Conservation (phyloP, 2,329 filamentous ascomycete genomes). For the Ceratocystis papillata region DNA sequence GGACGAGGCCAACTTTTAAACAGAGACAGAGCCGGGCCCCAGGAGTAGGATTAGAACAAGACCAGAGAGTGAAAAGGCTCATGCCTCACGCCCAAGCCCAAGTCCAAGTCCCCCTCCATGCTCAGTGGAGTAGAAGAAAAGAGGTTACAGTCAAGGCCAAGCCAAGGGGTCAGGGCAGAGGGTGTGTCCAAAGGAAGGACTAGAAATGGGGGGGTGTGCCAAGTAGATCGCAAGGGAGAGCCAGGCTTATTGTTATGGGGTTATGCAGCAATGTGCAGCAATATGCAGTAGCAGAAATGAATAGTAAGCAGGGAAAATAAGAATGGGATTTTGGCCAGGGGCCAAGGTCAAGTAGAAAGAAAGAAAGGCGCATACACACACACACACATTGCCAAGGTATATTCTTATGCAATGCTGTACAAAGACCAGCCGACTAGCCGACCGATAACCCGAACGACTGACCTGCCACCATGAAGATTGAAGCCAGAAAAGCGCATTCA, state of each 20-base stretch:
- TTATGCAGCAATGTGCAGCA: no score
- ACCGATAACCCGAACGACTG: no score
- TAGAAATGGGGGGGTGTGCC: neutral
- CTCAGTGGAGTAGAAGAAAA: conserved; percentile 7
- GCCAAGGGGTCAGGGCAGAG: neutral
- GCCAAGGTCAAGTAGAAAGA: neutral
- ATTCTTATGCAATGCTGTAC: neutral
- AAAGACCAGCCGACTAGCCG: no score
- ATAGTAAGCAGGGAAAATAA: conserved; percentile 6
- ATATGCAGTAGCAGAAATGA: neutral
- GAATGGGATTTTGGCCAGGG: neutral
- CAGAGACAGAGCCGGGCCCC: conserved; percentile 1
- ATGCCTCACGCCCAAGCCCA: neutral
- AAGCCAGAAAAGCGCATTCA: no score
- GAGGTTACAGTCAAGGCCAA: neutral
- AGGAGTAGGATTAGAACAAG: neutral
- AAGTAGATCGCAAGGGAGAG: no score
- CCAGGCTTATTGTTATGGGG: no score
- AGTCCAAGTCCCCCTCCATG: neutral
- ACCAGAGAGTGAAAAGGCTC: neutral
- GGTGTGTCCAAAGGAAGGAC: neutral
- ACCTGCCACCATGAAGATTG: no score
- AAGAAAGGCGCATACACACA: neutral
- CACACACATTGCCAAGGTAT: neutral
- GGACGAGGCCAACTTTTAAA: conserved; percentile 23